Percentiles rank a stretch among this genome's conserved stretches.
phyloP scores from a whole-genome alignment of 495 filamentous ascomycete species.

The Penicillium bialowiezense region DNA sequence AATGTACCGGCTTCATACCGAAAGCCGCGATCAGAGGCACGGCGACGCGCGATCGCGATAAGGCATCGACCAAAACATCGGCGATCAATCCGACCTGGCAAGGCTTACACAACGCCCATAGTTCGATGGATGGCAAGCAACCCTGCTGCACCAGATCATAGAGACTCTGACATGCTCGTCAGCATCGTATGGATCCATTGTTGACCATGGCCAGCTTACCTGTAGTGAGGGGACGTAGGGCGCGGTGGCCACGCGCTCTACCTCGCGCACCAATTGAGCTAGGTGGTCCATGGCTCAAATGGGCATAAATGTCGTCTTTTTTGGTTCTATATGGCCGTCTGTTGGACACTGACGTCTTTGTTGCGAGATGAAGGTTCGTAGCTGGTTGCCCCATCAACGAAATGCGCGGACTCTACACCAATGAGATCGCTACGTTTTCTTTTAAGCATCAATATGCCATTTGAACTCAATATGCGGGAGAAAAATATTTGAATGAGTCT shows the following conservation, averaged over 20 bases:
- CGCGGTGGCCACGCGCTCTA: slow-evolving; percentile 41
- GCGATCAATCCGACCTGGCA: slow-evolving; percentile 44
- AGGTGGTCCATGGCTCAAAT: slow-evolving; percentile 18
- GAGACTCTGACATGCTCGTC: slow-evolving; percentile 31
- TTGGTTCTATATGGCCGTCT: too few relatives aligned
- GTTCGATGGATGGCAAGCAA: slow-evolving; percentile 15
- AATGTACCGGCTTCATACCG: slow-evolving; percentile 25
- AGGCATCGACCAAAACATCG: slow-evolving; percentile 41
- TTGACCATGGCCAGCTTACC: slow-evolving; percentile 17
- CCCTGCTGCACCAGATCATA: slow-evolving; percentile 24
- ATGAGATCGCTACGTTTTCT: neutral
- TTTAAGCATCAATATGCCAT: too few relatives aligned
- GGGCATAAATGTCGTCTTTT: neutral
- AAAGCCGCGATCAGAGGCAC: slow-evolving; percentile 38
- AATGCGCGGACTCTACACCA: neutral
- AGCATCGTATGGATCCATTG: neutral
- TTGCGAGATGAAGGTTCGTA: slow-evolving; percentile 1
- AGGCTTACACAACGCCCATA: slow-evolving; percentile 44
- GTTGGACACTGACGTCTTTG: too few relatives aligned
- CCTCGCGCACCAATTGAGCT: slow-evolving; percentile 24
- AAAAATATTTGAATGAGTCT: too few relatives aligned
- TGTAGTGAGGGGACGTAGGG: slow-evolving; percentile 43
- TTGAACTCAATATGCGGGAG: too few relatives aligned
- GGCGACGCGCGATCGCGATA: slow-evolving; percentile 39
- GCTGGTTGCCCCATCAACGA: slow-evolving; percentile 39